Percentiles rank a stretch among this genome's conserved stretches.
Conservation (phyloP, 1,284 basidiomycete species). For the Vanrija pseudolonga region DNA sequence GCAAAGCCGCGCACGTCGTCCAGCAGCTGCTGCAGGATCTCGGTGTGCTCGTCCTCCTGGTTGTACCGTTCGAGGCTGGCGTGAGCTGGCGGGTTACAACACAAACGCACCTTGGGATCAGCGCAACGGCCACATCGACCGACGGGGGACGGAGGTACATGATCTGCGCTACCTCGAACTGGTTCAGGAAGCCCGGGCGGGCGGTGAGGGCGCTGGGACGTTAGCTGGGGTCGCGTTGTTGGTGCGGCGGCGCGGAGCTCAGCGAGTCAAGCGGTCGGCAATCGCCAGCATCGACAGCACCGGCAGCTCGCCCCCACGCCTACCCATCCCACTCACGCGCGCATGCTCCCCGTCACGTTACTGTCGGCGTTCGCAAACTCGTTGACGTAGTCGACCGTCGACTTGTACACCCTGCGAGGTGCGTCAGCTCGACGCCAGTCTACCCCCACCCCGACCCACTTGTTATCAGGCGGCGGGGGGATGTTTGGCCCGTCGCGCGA, state of each 20-base stretch:
- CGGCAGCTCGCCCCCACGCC: not conserved
- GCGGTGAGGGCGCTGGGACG: slow-evolving; percentile 24
- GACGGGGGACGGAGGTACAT: slow-evolving; percentile 41
- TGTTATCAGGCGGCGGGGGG: slow-evolving; percentile 43
- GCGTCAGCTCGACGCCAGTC: not conserved
- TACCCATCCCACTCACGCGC: slow-evolving; percentile 26
- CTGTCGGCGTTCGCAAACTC: slow-evolving; percentile 36
- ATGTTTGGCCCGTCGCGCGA: slow-evolving; percentile 29
- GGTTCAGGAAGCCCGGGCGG: slow-evolving; percentile 38
- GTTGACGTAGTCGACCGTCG: slow-evolving; percentile 36
- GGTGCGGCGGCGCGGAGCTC: not conserved
- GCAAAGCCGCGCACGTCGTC: slow-evolving; percentile 36
- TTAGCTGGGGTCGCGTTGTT: not conserved
- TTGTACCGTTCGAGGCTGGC: slow-evolving; percentile 39
- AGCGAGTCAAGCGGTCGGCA: no score
- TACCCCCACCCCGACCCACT: slow-evolving; percentile 20
- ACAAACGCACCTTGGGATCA: slow-evolving; percentile 40
- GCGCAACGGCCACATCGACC: slow-evolving; percentile 40
- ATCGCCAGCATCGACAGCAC: not conserved
- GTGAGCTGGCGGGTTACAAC: not conserved
- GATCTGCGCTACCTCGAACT: slow-evolving; percentile 46
- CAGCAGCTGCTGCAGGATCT: slow-evolving; percentile 30
- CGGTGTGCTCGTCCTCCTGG: slow-evolving; percentile 32
- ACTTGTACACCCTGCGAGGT: slow-evolving; percentile 38
- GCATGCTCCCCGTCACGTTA: slow-evolving; percentile 35